Percentiles rank a stretch among this genome's conserved stretches.
These are phyloP conservation scores for Penicillium ucsense DNA, from an alignment of 495 filamentous ascomycete genomes.

Conservation along the genomic window DNA sequence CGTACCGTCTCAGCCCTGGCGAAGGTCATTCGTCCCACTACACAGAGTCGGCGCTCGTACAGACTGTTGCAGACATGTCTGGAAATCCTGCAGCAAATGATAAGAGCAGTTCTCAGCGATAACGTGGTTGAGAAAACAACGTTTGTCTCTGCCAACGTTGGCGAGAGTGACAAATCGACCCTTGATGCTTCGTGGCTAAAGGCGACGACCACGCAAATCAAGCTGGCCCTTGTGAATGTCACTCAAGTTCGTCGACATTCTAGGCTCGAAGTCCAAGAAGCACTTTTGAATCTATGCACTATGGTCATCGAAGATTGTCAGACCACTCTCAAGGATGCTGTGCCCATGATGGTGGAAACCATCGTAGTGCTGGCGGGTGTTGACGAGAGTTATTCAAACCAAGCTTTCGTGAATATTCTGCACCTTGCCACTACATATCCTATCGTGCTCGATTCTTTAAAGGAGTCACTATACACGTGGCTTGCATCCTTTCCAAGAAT, in stretches of 20 bases:
- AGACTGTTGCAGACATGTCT: constrained; percentile 55
- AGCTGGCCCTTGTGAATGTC: constrained; percentile 71
- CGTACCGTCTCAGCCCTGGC: constrained; percentile 77
- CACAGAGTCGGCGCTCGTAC: constrained; percentile 52
- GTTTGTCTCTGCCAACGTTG: constrained; percentile 12
- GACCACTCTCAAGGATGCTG: constrained; percentile 59
- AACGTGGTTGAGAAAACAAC: constrained; percentile 10
- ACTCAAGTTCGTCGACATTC: constrained; percentile 70
- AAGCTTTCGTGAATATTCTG: constrained; percentile 37
- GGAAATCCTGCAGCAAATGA: constrained; percentile 45
- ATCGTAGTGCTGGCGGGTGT: constrained; percentile 61
- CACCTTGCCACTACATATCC: constrained; percentile 55
- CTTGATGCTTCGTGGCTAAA: constrained; percentile 62
- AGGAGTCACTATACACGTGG: constrained; percentile 70
- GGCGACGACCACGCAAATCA: constrained; percentile 73
- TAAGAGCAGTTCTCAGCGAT: constrained; percentile 61
- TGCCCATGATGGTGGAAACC: constrained; percentile 67
- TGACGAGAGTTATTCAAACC: constrained; percentile 26
- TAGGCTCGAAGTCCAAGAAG: constrained; percentile 56
- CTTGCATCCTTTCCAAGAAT: constrained; percentile 66
- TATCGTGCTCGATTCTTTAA: constrained; percentile 56
- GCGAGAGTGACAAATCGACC: constrained; percentile 25
- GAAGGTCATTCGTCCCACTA: constrained; percentile 60
- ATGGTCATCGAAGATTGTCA: constrained; percentile 68
- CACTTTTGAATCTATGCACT: constrained; percentile 60